Conservation (phyloP, 2,329 filamentous ascomycete species). For the Hawksworthiomyces lignivorus region DNA sequence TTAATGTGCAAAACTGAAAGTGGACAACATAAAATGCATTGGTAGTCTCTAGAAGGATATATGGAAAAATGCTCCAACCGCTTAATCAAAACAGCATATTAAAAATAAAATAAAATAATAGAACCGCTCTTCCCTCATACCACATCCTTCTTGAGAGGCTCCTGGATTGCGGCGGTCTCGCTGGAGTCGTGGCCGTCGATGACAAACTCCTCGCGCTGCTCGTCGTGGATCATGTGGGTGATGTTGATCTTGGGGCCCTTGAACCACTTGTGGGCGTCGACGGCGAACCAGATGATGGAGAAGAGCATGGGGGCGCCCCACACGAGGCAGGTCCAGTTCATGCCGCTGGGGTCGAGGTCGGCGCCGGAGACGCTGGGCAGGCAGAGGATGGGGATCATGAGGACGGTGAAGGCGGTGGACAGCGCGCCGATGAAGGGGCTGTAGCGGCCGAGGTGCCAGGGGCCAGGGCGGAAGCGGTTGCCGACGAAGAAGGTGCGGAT, state of each 20-base stretch:
- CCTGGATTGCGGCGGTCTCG: too few relatives aligned
- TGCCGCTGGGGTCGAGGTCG: slow-evolving; percentile 40
- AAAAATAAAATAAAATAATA: too few relatives aligned
- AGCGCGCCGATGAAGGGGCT: slow-evolving; percentile 49
- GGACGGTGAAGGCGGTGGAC: slow-evolving; percentile 50
- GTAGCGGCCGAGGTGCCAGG: slow-evolving; percentile 59
- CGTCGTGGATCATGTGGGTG: slow-evolving; percentile 24
- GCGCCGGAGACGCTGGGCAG: slow-evolving; percentile 50
- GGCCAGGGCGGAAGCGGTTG: slow-evolving; percentile 55
- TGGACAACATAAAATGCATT: too few relatives aligned
- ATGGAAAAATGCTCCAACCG: too few relatives aligned
- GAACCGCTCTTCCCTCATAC: too few relatives aligned
- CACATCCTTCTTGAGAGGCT: too few relatives aligned
- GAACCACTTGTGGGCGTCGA: slow-evolving; percentile 61
- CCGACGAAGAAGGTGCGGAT: slow-evolving; percentile 54
- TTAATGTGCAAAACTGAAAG: too few relatives aligned
- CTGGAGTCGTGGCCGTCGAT: slow-evolving; percentile 10
- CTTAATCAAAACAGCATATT: too few relatives aligned
- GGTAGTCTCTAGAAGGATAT: too few relatives aligned
- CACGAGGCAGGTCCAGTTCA: slow-evolving; percentile 65
- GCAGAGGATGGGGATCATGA: slow-evolving; percentile 64
- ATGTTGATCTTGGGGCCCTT: slow-evolving; percentile 63
- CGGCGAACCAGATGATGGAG: slow-evolving; percentile 53
- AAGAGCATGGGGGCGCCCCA: slow-evolving; percentile 57
- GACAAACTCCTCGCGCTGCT: slow-evolving; percentile 8